Base-by-base conservation (phyloP, 371 early-diverging fungal genomes). In the Coemansia sp. region DNA sequence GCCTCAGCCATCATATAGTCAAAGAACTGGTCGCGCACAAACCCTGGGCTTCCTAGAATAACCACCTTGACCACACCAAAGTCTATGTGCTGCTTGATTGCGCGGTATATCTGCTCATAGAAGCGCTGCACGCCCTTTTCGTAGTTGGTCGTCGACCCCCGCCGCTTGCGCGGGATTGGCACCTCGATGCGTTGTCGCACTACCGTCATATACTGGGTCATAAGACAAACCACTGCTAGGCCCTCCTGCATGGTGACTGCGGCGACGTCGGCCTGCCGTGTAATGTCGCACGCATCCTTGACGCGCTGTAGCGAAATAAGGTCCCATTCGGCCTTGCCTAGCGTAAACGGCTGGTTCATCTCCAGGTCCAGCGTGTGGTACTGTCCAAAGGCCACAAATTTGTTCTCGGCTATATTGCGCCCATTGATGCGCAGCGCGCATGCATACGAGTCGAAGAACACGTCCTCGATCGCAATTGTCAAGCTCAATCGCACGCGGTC, bases 231-330 rank as follows among this genome's bases (percentile, higher is more conserved):
- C 55, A 94, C 93, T 7, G 99, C 97, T 32, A 98, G 77, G 0
- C 98, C 99, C 69, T 98, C 99, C 72, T 98, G 91, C 68, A 95
- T 86, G 2, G 96, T 92, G 16, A 98, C 86, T 4, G 97, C 99
- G 0, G 91, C 96, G 2, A 97, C 88, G 60, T 98, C 98, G 4
- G 98, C 97, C 66, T 90, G 88, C 58, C 89, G 89, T 12, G 92
- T 83, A 24, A 95, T 82, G 80, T 98, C 94, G 74, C 95, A 95
- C 5, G 94, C 90, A 64, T 88, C 88, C 24, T 89, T 82, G 32
- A 98, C 87, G 47, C 96, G 84, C 59, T 95, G 92, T 50, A 96
- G 79, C 31, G 92, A 83, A 55, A 98, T 93, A 5, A 85, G 79
- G 75, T 98, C 99, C 98, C 98, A 98, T 61, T 92, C 91, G 33